Evolutionary conservation across 2,329 filamentous ascomycete genomes (phyloP), one percentile per base, ranked within the genome.

Genomic region (Trichoderma brevicompactum): DNA sequence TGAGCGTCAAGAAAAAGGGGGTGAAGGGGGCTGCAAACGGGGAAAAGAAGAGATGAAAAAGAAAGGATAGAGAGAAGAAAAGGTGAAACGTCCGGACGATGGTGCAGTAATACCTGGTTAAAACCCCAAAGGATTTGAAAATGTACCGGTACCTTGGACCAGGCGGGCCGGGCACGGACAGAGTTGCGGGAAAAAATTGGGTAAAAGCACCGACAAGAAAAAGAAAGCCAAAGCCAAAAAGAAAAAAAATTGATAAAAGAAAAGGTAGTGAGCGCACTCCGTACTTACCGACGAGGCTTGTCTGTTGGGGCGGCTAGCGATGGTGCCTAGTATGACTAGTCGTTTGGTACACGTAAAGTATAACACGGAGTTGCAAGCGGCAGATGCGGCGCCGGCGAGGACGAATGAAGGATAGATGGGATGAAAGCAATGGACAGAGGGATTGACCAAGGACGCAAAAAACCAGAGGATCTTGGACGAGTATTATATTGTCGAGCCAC

Each of bases 101-200:
- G 60, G 60, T 63, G 60, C 60, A 63, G 60, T 38, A 53, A 54
- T 54, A 54, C 60, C 60, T 54, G 50, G 60, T 63, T 46, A 63
- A n/a, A 38, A 17, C 36, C 36, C 23, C 19, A 13, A 44, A 46
- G 56, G 50, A 40, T 48, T 40, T 49, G 44, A 43, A 41, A 36
- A 48, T 17, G 65, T 66, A 66, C 60, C 52, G 44, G 52, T 66
- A 66, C 65, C 32, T 62, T 52, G 46, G n/a, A 5, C 17, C 34
- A 15, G 41, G 48, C 28, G 48, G 48, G 38, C 49, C 17, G 60
- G 62, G 50, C 48, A 38, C 60, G 43, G 53, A 44, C 44, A 32
- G 40, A 28, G 40, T 17, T 59, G 56, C 34, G 15, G 46, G 46
- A 43, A 53, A 40, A 49, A 28, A 61, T 32, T 50, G 38, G 59